These are phyloP conservation scores for Jacaranda mimosifolia DNA, from an alignment of 257 asterid genomes.

Conservation along the genomic window DNA sequence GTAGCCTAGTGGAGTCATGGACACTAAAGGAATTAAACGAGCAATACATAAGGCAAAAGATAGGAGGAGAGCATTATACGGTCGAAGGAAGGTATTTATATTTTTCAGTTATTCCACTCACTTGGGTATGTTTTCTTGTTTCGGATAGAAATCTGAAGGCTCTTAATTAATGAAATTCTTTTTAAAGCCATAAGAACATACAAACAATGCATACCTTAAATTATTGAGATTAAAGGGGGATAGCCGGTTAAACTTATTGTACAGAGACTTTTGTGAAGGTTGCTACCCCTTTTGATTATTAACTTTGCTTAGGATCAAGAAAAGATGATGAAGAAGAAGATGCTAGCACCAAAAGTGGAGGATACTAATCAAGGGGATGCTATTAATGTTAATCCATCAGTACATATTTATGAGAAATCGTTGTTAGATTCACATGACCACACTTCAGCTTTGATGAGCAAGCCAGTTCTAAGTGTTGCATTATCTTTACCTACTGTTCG, in stretches of 20 bases:
- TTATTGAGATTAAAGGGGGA: slow-evolving; percentile 15
- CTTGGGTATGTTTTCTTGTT: slow-evolving; percentile 20
- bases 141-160: slow-evolving; percentile 4
- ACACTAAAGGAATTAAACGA: slow-evolving; percentile 84
- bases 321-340: slow-evolving; percentile 71
- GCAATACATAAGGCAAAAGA: slow-evolving; percentile 89
- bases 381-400: slow-evolving; percentile 44
- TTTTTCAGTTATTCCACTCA: slow-evolving; percentile 23
- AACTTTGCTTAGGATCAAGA: slow-evolving; percentile 60
- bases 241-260: not conserved
- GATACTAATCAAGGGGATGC: slow-evolving; percentile 47
- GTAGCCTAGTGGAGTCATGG: slow-evolving; percentile 97
- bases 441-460: slow-evolving; percentile 43
- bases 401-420: slow-evolving; percentile 49
- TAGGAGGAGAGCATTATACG: slow-evolving; percentile 59
- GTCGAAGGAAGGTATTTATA: slow-evolving; percentile 63
- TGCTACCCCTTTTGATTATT: not conserved
- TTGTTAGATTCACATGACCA: slow-evolving; percentile 42
- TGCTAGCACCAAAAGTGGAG: slow-evolving; percentile 54
- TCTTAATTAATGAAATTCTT: slow-evolving; percentile 12
- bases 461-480: slow-evolving; percentile 47
- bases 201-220: not conserved
- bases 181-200: slow-evolving; percentile 11
- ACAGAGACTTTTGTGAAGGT: not conserved
- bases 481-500: slow-evolving; percentile 45